These are phyloP conservation scores for Marasmius oreades DNA, from an alignment of 1,284 basidiomycete genomes.

Conservation along the genomic window DNA sequence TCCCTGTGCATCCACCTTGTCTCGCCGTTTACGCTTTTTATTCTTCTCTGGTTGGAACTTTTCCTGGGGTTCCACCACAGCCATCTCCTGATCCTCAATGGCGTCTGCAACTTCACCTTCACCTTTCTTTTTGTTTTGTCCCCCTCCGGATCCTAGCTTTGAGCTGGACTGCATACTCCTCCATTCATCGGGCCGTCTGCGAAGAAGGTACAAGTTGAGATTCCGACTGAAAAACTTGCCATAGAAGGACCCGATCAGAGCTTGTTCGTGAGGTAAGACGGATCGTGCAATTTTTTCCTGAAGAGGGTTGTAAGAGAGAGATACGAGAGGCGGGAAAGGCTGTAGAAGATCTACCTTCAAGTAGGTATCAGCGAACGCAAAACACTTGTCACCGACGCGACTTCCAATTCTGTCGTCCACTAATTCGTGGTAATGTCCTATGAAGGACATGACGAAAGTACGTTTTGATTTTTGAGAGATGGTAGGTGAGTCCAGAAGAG, in stretches of 20 bases:
- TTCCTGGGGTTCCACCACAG: too few species aligned
- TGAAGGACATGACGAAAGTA: slow-evolving; percentile 68
- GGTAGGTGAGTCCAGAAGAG: slow-evolving; percentile 64
- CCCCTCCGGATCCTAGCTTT: slow-evolving; percentile 22
- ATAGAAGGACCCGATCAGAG: slow-evolving; percentile 72
- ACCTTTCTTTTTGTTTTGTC: too few species aligned
- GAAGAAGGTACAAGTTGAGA: slow-evolving; percentile 76
- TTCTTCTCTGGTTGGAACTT: too few species aligned
- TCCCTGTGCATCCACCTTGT: slow-evolving; percentile 29
- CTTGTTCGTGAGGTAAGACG: slow-evolving; percentile 66
- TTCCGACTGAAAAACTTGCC: slow-evolving; percentile 85
- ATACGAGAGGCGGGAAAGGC: neutral
- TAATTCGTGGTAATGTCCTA: slow-evolving; percentile 74
- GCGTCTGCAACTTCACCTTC: too few species aligned
- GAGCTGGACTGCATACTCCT: slow-evolving; percentile 45
- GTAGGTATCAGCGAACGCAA: slow-evolving; percentile 85
- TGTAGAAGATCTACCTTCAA: slow-evolving; percentile 56
- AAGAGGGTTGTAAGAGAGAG: slow-evolving; percentile 2
- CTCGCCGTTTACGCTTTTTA: slow-evolving; percentile 21
- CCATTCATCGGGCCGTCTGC: slow-evolving; percentile 82
- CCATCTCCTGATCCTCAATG: too few species aligned
- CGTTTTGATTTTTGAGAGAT: slow-evolving; percentile 68
- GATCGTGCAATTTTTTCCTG: slow-evolving; percentile 89
- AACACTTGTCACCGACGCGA: slow-evolving; percentile 83
- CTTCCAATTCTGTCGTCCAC: slow-evolving; percentile 88